Evolutionary conservation across 78 protist species (phyloP), one percentile per base, ranked within the genome.

Genomic region (Cavenderia fasciculata): DNA sequence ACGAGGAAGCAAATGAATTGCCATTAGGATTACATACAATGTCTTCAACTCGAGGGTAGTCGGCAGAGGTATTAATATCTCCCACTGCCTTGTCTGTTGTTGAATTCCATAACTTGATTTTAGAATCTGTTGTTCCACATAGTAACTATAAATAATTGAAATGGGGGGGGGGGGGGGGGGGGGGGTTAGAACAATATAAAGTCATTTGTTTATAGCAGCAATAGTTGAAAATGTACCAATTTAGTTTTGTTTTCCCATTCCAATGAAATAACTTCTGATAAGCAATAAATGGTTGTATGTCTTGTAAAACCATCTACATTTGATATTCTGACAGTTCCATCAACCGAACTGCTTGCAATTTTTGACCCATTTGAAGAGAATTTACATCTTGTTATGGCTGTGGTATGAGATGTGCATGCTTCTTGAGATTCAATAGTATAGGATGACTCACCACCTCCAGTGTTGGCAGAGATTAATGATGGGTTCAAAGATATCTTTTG

Each of bases 21-120:
- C 90, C 90, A 68, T 82, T 82, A 8, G 90, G 90, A 68, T 82
- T 82, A 14, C 78, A 68, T 4, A 59, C 90, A 8, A 82, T 43
- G 57, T 82, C 90, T 14, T 82, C 90, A 43, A 82, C 90, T 18
- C 90, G n/a, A 38, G 90, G 90, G 38, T 40, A 82, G 18, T 82
- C 90, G 2, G 33, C 51, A 1, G 90, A 52, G 23, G 78, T 82
- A 18, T 82, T 82, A 1, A 82, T 82, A 57, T 82, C 90, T n/a
- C 90, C 90, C n/a, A 82, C 41, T 16, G 90, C 90, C 16, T 82
- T 82, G 34, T 82, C 90, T 0, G 90, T 82, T 1, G 54, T 38
- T 7, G 71, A 49, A 44, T 82, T 82, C 90, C 90, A 82, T 33
- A 82, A 31, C 19, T 82, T 82, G n/a, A 82, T 82, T 36, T 82